Evolutionary conservation across 768 basidiomycete species (phyloP).

Genomic region (Lactarius vividus): DNA sequence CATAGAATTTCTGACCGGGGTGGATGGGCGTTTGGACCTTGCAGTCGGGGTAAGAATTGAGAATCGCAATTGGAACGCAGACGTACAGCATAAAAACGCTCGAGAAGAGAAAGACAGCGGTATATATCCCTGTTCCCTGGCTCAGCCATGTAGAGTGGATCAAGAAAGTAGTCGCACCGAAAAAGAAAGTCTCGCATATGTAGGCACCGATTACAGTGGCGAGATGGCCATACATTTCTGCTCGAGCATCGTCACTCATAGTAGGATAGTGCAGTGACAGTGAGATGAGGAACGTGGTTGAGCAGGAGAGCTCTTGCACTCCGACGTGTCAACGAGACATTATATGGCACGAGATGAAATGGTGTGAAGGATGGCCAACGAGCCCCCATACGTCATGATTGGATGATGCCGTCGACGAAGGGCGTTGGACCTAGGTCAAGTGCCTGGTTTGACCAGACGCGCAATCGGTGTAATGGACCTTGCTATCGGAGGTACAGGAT

Average conservation of each 20-base stretch:
- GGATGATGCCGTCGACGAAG: background rate
- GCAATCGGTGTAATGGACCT: background rate
- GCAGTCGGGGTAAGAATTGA: background rate
- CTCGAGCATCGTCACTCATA: background rate
- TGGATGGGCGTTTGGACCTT: background rate
- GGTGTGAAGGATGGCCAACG: background rate
- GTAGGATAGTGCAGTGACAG: background rate
- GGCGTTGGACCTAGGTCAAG: background rate
- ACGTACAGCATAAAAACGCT: background rate
- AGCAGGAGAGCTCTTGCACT: background rate
- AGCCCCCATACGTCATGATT: background rate
- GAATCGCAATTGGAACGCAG: background rate
- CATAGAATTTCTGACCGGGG: background rate
- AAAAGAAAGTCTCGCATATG: constrained; percentile 12
- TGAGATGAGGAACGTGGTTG: background rate
- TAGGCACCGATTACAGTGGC: background rate
- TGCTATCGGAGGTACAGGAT: background rate
- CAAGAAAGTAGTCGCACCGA: background rate
- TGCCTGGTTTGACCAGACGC: background rate
- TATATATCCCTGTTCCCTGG: background rate
- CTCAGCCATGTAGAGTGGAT: background rate
- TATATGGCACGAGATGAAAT: background rate
- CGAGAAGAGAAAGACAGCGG: background rate
- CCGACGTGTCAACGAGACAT: background rate
- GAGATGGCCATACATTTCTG: background rate